A percentile compares a stretch with the other conserved stretches of the same genome.
phyloP scores from a whole-genome alignment of 257 asterid species.

The Solanum pennellii region DNA sequence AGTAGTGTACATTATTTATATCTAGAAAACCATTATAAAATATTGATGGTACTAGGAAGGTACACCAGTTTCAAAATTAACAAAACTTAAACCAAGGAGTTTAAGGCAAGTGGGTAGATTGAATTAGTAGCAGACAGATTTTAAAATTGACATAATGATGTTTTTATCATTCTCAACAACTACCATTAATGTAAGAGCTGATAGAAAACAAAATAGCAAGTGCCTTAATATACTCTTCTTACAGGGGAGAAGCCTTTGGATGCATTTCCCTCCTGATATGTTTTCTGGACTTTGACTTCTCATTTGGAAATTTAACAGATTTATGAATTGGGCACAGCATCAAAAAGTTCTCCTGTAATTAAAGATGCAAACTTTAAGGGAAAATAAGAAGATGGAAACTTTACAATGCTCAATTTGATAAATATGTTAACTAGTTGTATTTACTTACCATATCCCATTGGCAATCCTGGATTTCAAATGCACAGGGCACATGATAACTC shows the following conservation, averaged over 20 bases:
- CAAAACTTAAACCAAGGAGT: background rate
- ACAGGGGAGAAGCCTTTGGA: slow-evolving; percentile 28
- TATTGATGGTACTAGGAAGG: background rate
- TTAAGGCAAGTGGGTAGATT: background rate
- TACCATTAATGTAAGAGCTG: background rate
- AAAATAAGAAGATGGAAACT: background rate
- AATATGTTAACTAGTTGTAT: background rate
- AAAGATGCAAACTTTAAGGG: background rate
- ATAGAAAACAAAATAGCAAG: background rate
- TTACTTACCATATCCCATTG: slow-evolving; percentile 78
- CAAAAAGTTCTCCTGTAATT: slow-evolving; percentile 50
- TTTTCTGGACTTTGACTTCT: slow-evolving; percentile 37
- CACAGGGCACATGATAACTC: slow-evolving; percentile 91
- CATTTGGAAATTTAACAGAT: slow-evolving; percentile 58
- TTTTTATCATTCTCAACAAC: background rate
- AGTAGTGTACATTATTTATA: background rate
- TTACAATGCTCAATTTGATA: background rate
- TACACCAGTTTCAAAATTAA: background rate
- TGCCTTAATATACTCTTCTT: slow-evolving; percentile 6
- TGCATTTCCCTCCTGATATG: slow-evolving; percentile 11
- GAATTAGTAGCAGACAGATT: background rate
- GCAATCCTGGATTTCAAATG: slow-evolving; percentile 51
- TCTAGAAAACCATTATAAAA: background rate
- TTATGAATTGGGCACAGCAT: slow-evolving; percentile 82
- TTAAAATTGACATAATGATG: background rate